Base-by-base conservation (phyloP, 2,329 filamentous ascomycete species). In the Cytospora paraplurivora region DNA sequence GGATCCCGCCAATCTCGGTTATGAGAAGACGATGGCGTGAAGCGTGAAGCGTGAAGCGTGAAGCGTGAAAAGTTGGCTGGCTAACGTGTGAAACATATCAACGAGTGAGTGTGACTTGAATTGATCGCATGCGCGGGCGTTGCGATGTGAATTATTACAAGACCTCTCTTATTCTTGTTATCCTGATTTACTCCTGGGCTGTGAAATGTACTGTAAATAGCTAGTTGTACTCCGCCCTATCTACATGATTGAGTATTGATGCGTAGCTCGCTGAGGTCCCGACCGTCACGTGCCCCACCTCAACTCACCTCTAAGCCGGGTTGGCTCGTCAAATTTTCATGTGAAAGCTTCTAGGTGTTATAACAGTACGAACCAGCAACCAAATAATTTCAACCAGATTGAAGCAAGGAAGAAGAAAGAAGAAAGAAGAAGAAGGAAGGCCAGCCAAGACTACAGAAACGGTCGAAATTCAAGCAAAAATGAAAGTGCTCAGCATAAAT, bases 401-500 rank as follows among this genome's bases (percentile, higher is more conserved):
- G 12, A 47, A 56, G 44, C 35, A 65, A 56, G 41, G 33, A 61
- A 67, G 44, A 52, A 58, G 59, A 19, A 34, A 47, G n/a, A 47
- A 5, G 44, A 32, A 56, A 47, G 38, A 60, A 67, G 62, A 11
- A 21, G n/a, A 58, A 17, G n/a, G n/a, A n/a, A n/a, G 27, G 27
- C 27, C 2, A 27, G 27, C 27, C 27, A 27, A 27, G 27, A 27
- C 27, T 27, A 27, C 27, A 27, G 4, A 27, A 2, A 27, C 2
- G 27, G 27, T 27, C 27, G 27, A 4, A 27, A 27, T 27, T 15
- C 34, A 13, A 19, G 33, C n/a, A 58, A 76, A 70, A 66, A 99
- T 99, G 95, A 98, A 98, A 78, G 82, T 98, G 67, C 86, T 98
- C 59, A 97, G 93, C 66, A 88, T 96, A 72, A 98, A 98, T 79